Evolutionary conservation across 2,329 filamentous ascomycete genomes (phyloP).

Genomic region (Lasiodiplodia gonubiensis): DNA sequence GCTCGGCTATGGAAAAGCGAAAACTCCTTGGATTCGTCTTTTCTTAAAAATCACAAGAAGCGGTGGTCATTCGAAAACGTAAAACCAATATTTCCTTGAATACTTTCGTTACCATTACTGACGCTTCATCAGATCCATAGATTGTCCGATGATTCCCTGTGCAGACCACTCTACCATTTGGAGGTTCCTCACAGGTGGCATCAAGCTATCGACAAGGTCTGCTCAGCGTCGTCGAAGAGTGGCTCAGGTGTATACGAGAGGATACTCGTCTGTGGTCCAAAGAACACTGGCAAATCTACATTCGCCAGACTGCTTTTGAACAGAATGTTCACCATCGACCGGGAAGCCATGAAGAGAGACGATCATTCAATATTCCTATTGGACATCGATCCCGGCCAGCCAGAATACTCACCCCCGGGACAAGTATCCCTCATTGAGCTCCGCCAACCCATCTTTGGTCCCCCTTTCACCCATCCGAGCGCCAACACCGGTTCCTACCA

Average conservation of each 20-base stretch:
- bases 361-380: slow-evolving; percentile 61
- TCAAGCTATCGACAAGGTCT: slow-evolving; percentile 34
- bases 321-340: slow-evolving; percentile 62
- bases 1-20: slow-evolving; percentile 68
- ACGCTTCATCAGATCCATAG: slow-evolving; percentile 22
- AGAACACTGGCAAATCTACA: slow-evolving; percentile 77
- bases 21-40: slow-evolving; percentile 27
- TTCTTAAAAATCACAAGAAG: slow-evolving; percentile 19
- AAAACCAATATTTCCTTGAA: not conserved
- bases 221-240: slow-evolving; percentile 39
- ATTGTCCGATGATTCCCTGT: slow-evolving; percentile 21
- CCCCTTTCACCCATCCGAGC: slow-evolving; percentile 68
- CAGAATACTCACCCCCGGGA: slow-evolving; percentile 74
- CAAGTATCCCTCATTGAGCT: slow-evolving; percentile 71
- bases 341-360: slow-evolving; percentile 30
- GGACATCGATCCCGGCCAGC: slow-evolving; percentile 78
- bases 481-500: slow-evolving; percentile 35
- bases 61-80: slow-evolving; percentile 26
- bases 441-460: slow-evolving; percentile 65
- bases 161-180: slow-evolving; percentile 25
- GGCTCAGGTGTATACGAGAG: slow-evolving; percentile 36
- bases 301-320: slow-evolving; percentile 72
- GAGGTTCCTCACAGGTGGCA: slow-evolving; percentile 25
- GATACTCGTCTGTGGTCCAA: slow-evolving; percentile 71
- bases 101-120: not conserved